Conservation (phyloP, 2,329 filamentous ascomycete species). For the Colletotrichum scovillei region DNA sequence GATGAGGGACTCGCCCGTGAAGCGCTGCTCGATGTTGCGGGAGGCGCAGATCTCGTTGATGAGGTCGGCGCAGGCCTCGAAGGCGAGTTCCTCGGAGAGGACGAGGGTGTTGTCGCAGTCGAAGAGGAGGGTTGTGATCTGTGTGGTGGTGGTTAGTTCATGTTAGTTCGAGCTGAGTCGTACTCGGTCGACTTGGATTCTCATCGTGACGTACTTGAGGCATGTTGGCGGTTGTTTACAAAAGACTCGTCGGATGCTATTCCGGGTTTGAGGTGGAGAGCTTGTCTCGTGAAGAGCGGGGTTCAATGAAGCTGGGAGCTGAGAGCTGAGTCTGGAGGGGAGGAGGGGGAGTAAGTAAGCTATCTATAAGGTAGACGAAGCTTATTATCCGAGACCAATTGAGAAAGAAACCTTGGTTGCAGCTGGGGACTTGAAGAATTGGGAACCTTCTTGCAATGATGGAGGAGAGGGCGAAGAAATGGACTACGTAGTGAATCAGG, state of each 20-base stretch:
- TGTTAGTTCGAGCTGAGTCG: neutral
- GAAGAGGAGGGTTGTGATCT: conserved; percentile 80
- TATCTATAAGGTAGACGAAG: neutral
- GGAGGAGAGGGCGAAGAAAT: neutral
- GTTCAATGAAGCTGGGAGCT: neutral
- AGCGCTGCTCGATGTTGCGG: conserved; percentile 72
- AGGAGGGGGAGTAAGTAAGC: neutral
- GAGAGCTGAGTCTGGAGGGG: neutral
- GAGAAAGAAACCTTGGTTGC: neutral
- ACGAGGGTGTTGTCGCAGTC: conserved; percentile 94
- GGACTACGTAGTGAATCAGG: neutral
- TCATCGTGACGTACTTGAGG: conserved; percentile 43
- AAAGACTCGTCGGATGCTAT: neutral
- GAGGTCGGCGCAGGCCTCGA: conserved; percentile 89
- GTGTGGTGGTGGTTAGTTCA: neutral
- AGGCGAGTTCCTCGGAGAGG: conserved; percentile 89
- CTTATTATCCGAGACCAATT: conserved; percentile 24
- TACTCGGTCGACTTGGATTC: neutral
- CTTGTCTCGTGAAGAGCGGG: neutral
- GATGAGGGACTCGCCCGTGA: conserved; percentile 83
- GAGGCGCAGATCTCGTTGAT: conserved; percentile 85
- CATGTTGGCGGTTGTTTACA: conserved; percentile 43
- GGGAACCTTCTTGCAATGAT: neutral
- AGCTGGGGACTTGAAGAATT: neutral
- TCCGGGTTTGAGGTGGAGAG: neutral